Evolutionary conservation across 1,284 basidiomycete genomes (phyloP).

Genomic region (Bondarzewia mesenterica): DNA sequence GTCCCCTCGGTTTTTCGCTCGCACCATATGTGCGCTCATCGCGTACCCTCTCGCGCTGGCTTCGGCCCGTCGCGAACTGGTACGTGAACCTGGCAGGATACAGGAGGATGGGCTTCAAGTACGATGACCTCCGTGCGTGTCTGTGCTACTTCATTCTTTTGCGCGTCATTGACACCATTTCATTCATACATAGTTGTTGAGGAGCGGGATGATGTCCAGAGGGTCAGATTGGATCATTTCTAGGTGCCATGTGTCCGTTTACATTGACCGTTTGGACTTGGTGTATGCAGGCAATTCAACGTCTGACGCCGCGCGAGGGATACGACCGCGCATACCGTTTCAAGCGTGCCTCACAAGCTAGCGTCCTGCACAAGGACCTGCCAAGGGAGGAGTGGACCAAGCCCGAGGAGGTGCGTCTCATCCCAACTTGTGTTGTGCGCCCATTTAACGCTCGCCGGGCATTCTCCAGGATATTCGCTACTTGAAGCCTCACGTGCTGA

Average conservation of each 20-base stretch:
- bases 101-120: slow-evolving; percentile 85
- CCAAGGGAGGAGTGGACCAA: slow-evolving; percentile 84
- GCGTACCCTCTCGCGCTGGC: slow-evolving; percentile 53
- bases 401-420: slow-evolving; percentile 63
- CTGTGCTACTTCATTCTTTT: slow-evolving; percentile 6
- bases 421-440: slow-evolving; percentile 1
- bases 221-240: slow-evolving; percentile 40
- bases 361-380: slow-evolving; percentile 75
- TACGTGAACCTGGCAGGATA: slow-evolving; percentile 83
- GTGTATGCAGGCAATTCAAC: slow-evolving; percentile 65
- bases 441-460: background rate
- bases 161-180: slow-evolving; percentile 8
- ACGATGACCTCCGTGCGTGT: slow-evolving; percentile 85
- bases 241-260: background rate
- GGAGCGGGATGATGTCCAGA: slow-evolving; percentile 80
- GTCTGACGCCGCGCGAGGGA: slow-evolving; percentile 71
- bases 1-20: slow-evolving; percentile 72
- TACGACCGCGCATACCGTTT: slow-evolving; percentile 94
- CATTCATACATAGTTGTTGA: slow-evolving; percentile 58
- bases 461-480: slow-evolving; percentile 79
- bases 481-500: slow-evolving; percentile 74
- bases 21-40: slow-evolving; percentile 72
- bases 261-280: background rate
- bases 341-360: slow-evolving; percentile 77
- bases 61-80: slow-evolving; percentile 80